Evolutionary conservation across 2,329 filamentous ascomycete species (phyloP).

Genomic region (Cladosporium cucumerinum): DNA sequence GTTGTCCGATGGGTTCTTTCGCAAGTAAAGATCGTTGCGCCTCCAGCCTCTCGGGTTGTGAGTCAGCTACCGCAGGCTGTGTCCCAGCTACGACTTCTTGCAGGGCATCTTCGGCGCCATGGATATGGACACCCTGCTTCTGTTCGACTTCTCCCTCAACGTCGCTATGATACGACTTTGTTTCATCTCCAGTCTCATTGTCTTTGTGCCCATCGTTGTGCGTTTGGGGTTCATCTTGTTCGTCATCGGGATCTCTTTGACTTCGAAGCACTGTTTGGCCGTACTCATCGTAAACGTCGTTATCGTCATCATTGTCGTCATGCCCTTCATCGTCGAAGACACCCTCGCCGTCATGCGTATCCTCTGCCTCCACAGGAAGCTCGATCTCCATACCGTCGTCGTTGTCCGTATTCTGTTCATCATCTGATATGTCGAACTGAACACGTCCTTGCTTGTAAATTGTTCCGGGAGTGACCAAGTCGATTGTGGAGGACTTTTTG

Average conservation of each 20-base stretch:
- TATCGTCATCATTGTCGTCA: constrained; percentile 22
- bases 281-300: constrained; percentile 38
- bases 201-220: background rate
- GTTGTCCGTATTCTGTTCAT: constrained; percentile 20
- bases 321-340: constrained; percentile 15
- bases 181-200: background rate
- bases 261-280: constrained; percentile 35
- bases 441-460: constrained; percentile 15
- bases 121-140: background rate
- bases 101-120: background rate
- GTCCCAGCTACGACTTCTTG: background rate
- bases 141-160: background rate
- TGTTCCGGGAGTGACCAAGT: constrained; percentile 34
- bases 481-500: constrained; percentile 23
- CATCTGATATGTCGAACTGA: constrained; percentile 24
- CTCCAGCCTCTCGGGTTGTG: constrained; percentile 39
- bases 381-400: constrained; percentile 20
- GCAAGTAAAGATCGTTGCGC: constrained; percentile 31
- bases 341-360: constrained; percentile 17
- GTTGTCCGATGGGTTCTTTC: constrained; percentile 25
- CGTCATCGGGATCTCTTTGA: constrained; percentile 24
- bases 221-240: background rate
- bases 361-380: constrained; percentile 16
- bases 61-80: constrained; percentile 42
- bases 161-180: background rate